Conservation (phyloP, 1,284 basidiomycete species). For the Marasmius fiardii region DNA sequence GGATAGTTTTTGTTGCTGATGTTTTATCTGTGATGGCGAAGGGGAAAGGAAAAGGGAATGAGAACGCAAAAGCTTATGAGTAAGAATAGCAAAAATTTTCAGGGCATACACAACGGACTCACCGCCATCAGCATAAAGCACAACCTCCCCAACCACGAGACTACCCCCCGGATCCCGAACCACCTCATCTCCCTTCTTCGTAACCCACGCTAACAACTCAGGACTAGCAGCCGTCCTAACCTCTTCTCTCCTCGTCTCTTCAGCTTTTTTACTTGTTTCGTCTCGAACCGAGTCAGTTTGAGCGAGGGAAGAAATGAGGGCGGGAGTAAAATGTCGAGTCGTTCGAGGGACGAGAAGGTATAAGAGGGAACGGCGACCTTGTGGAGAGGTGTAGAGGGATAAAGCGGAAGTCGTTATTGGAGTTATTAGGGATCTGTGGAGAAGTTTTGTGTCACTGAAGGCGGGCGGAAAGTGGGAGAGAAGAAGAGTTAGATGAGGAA, state of each 20-base stretch:
- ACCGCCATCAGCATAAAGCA: slow-evolving; percentile 83
- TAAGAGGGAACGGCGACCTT: slow-evolving; percentile 76
- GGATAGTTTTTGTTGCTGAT: slow-evolving; percentile 54
- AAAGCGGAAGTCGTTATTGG: slow-evolving; percentile 61
- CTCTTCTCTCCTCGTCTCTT: too few relatives aligned
- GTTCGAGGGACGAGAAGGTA: slow-evolving; percentile 80
- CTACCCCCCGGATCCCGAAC: slow-evolving; percentile 76
- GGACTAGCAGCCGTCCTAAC: slow-evolving; percentile 47
- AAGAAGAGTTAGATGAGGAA: slow-evolving; percentile 11
- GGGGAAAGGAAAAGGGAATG: slow-evolving; percentile 2
- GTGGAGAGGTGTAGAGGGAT: slow-evolving; percentile 46
- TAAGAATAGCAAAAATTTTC: not conserved
- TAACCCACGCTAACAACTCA: slow-evolving; percentile 64
- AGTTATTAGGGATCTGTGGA: slow-evolving; percentile 72
- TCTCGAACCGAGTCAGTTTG: slow-evolving; percentile 66
- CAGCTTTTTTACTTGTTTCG: slow-evolving; percentile 73
- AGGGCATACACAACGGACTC: slow-evolving; percentile 21
- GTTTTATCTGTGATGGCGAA: too few relatives aligned
- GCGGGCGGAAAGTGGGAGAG: too few relatives aligned
- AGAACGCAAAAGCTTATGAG: not conserved
- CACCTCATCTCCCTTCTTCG: slow-evolving; percentile 53
- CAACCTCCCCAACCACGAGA: slow-evolving; percentile 72
- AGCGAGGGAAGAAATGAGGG: slow-evolving; percentile 63
- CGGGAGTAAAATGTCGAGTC: slow-evolving; percentile 79
- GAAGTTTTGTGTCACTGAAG: slow-evolving; percentile 82